Percentiles rank a stretch among this genome's conserved stretches.
Evolutionary conservation across 2,329 filamentous ascomycete genomes (phyloP).

Genomic region (Escovopsis sp.): DNA sequence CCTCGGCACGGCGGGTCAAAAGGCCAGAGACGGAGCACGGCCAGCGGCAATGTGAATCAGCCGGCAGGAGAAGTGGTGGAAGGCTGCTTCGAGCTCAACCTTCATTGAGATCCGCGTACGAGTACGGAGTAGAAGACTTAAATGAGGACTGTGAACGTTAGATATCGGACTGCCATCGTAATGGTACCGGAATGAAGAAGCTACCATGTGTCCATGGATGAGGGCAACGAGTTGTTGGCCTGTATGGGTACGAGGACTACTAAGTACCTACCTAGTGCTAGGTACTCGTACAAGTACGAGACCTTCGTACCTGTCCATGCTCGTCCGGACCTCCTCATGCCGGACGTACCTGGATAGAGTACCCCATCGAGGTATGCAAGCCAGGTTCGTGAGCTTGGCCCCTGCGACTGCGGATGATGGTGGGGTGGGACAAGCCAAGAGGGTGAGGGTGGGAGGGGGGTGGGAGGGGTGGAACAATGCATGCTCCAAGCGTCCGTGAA

Average conservation of each 20-base stretch:
- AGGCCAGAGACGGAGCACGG: neutral
- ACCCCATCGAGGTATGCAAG: neutral
- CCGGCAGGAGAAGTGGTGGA: neutral
- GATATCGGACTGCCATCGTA: no score
- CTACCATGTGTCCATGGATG: neutral
- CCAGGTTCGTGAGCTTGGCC: no score
- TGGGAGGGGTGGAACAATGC: constrained; percentile 2
- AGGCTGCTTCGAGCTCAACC: no score
- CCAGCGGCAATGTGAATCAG: no score
- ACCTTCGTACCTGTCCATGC: constrained; percentile 5
- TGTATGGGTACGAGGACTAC: neutral
- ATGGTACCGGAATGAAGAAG: no score
- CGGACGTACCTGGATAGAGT: neutral
- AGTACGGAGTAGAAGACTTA: no score
- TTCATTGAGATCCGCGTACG: neutral
- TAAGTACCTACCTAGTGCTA: no score
- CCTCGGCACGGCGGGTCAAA: constrained; percentile 3
- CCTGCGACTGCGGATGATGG: no score
- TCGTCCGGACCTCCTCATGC: no score
- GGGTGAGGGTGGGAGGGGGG: constrained; percentile 1
- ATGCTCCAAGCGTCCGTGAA: no score
- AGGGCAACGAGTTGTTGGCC: constrained; percentile 6
- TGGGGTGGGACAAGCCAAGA: constrained; percentile 3
- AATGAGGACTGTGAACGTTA: no score
- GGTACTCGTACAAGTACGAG: no score